phyloP scores from a whole-genome alignment of 2,329 filamentous ascomycete genomes.

The Torrubiellomyces zombiae region DNA sequence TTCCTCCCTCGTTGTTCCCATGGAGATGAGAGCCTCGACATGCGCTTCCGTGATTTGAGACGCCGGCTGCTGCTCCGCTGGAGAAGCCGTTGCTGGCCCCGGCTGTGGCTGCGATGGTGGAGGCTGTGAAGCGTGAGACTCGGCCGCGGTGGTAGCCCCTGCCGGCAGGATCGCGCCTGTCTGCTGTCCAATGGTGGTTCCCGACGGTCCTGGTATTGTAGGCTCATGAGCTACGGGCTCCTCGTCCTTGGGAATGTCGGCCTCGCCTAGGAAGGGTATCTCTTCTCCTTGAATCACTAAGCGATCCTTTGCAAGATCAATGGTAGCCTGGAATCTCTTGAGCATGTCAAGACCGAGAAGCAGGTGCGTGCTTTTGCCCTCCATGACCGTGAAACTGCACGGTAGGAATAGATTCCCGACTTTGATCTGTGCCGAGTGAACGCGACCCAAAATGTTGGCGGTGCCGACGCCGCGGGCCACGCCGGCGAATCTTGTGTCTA shows the following conservation, averaged over 20 bases:
- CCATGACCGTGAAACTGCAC: constrained; percentile 98
- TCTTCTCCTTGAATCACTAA: constrained; percentile 79
- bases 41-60: constrained; percentile 40
- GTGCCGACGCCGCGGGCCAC: constrained; percentile 90
- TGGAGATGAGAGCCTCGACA: constrained; percentile 57
- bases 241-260: constrained; percentile 76
- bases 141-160: constrained; percentile 4
- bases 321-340: constrained; percentile 83
- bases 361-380: constrained; percentile 90
- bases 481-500: constrained; percentile 82
- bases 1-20: constrained; percentile 62
- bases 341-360: constrained; percentile 92
- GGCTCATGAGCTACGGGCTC: constrained; percentile 68
- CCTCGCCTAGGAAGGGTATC: constrained; percentile 79
- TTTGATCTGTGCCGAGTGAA: constrained; percentile 89
- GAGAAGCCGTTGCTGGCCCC: constrained; percentile 10
- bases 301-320: constrained; percentile 72
- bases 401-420: constrained; percentile 77
- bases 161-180: constrained; percentile 52
- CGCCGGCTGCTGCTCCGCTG: constrained; percentile 10
- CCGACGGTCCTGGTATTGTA: constrained; percentile 67
- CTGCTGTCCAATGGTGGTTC: constrained; percentile 72
- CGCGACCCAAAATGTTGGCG: constrained; percentile 82
- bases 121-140: constrained; percentile 8
- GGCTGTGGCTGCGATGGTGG: constrained; percentile 7